phyloP scores from a whole-genome alignment of 345 rosid genomes.

The Eucalyptus erythrocorys region DNA sequence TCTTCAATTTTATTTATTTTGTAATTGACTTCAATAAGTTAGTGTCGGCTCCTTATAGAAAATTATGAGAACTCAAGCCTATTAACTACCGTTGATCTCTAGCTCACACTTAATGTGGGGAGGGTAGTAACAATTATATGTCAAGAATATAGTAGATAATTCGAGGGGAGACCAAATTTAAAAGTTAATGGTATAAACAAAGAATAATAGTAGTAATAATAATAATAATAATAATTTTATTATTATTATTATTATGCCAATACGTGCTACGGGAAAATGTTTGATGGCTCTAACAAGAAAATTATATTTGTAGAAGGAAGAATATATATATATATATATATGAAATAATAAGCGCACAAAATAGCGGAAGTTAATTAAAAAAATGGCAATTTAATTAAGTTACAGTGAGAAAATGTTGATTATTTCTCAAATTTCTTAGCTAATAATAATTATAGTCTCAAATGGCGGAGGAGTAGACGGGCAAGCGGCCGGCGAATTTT shows the following conservation, averaged over 20 bases:
- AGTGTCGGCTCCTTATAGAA: no score
- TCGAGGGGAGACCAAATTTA: background rate
- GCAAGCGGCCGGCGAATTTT: background rate
- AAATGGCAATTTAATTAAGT: background rate
- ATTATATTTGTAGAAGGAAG: no score
- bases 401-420: background rate
- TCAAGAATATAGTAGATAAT: background rate
- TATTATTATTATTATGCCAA: no score
- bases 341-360: background rate
- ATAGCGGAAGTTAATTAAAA: fast-evolving
- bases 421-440: background rate
- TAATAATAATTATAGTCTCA: background rate
- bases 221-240: background rate
- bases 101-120: no score
- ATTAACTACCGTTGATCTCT: no score
- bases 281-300: background rate
- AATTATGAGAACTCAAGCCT: no score
- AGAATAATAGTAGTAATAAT: background rate
- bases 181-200: background rate
- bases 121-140: background rate
- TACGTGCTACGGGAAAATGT: background rate
- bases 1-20: no score
- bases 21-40: no score
- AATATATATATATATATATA: background rate
- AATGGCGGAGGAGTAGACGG: background rate